These are phyloP conservation scores for Hypseocharis bilobata DNA, from an alignment of 441 rosid genomes.

Conservation along the genomic window DNA sequence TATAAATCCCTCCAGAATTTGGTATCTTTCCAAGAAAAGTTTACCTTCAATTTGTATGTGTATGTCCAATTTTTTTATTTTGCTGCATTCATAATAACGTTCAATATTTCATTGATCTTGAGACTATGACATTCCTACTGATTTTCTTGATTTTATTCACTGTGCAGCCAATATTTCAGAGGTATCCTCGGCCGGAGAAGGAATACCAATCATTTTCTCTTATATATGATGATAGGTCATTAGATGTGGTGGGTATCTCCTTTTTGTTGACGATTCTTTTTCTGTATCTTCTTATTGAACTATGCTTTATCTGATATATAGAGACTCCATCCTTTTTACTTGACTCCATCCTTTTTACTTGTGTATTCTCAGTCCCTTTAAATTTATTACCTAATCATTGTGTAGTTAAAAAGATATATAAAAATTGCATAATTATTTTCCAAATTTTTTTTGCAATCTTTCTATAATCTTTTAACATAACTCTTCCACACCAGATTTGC, in stretches of 20 bases:
- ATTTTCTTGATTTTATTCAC: conserved; percentile 9
- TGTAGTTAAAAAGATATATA: background rate
- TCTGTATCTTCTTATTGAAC: conserved; percentile 12
- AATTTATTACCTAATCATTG: background rate
- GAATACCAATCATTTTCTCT: conserved; percentile 94
- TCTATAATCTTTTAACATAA: background rate
- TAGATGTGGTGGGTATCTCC: conserved; percentile 63
- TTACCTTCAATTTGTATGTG: no score
- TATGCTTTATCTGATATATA: background rate
- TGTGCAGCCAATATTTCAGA: conserved; percentile 84
- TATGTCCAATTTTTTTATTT: no score
- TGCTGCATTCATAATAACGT: no score
- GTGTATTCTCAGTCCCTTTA: background rate
- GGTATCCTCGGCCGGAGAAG: conserved; percentile 97
- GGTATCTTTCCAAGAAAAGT: no score
- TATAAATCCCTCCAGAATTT: no score
- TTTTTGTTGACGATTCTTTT: conserved; percentile 10
- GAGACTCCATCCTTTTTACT: background rate
- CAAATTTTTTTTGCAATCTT: background rate
- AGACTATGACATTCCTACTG: background rate
- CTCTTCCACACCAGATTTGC: conserved; percentile 48
- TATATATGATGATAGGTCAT: conserved; percentile 74
- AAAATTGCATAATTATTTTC: background rate
- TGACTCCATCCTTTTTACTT: background rate
- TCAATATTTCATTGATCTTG: background rate